Base-by-base conservation (phyloP, 148 eudicot genomes). In the Rhododendron williamsianum region DNA sequence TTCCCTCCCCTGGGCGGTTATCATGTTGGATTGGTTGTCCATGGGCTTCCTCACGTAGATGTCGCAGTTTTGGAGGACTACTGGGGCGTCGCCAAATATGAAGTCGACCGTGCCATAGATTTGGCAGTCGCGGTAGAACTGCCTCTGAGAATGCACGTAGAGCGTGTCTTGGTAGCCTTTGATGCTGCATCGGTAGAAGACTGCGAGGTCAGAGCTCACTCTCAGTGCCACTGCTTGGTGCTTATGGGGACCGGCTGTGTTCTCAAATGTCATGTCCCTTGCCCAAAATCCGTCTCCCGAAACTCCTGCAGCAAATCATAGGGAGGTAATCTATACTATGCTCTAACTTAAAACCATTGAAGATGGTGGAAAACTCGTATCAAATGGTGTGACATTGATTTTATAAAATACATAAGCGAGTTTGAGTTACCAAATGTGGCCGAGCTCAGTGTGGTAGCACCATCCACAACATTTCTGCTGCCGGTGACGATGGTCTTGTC, bases 101-200 rank as follows among this genome's bases (percentile, higher is more conserved):
- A 92, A 94, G 73, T 94, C 97, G 33, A 93, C 46, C 1, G 97
- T 94, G n/a, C 97, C 97, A 38, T 87, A 90, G 1, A 94, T 89
- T 35, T 88, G 91, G n/a, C 97, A 94, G 33, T 94, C 95, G 16
- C 97, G 94, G 67, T 94, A 93, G 67, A 94, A 94, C 89, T 94
- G 97, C 38, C 97, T 56, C 1, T 86, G 43, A 0, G 97, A 93
- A 88, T 91, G 95, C 9, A 80, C 91, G 49, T 78, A 89, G 19
- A 94, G 91, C 0, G 95, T 94, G 89, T 94, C 95, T 60, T 94
- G 97, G 92, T 92, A 92, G 4, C 94, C 97, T 63, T 76, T 88
- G 80, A 94, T 81, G 81, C 92, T 90, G 78, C 97, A 94, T 3
- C 90, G 86, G 8, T 93, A 94, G 91, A 93, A 92, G 58, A 93